A percentile compares a stretch with the other conserved stretches of the same genome.
These are phyloP conservation scores for Cairneyella variabilis DNA, from an alignment of 495 filamentous ascomycete genomes.

Conservation along the genomic window DNA sequence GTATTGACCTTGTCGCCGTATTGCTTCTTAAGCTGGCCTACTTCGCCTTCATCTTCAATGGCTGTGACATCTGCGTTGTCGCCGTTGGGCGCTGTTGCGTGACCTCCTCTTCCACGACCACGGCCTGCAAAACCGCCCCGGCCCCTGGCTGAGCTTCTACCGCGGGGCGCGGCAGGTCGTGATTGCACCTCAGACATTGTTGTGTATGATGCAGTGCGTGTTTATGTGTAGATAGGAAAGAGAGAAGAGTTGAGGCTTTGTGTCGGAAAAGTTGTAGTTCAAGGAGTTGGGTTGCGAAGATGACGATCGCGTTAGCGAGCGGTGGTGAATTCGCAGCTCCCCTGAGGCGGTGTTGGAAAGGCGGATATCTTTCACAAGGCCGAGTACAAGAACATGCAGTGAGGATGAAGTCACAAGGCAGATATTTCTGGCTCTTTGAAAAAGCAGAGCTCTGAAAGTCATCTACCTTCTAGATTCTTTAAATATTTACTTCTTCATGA, in stretches of 20 bases:
- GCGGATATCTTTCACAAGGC: too few species aligned
- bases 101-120: conserved; percentile 51
- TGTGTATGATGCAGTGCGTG: conserved; percentile 30
- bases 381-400: too few species aligned
- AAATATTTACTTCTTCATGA: too few species aligned
- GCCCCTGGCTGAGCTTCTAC: conserved; percentile 75
- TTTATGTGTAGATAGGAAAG: conserved; percentile 29
- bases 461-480: too few species aligned
- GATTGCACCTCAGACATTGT: conserved; percentile 86
- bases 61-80: conserved; percentile 46
- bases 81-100: conserved; percentile 60
- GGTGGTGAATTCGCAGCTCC: background rate
- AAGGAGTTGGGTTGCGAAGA: conserved; percentile 14
- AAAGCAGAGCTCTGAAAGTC: too few species aligned
- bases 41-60: conserved; percentile 82
- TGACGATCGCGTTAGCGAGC: background rate
- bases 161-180: conserved; percentile 70
- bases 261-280: conserved; percentile 10
- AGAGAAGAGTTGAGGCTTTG: conserved; percentile 27
- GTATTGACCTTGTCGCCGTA: conserved; percentile 68
- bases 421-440: too few species aligned
- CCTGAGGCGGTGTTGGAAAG: background rate
- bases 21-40: conserved; percentile 85
- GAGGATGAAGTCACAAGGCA: too few species aligned
- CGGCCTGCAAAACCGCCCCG: conserved; percentile 78